phyloP scores from a whole-genome alignment of 805 yeast genomes.

The Spathaspora hagerdaliae region DNA sequence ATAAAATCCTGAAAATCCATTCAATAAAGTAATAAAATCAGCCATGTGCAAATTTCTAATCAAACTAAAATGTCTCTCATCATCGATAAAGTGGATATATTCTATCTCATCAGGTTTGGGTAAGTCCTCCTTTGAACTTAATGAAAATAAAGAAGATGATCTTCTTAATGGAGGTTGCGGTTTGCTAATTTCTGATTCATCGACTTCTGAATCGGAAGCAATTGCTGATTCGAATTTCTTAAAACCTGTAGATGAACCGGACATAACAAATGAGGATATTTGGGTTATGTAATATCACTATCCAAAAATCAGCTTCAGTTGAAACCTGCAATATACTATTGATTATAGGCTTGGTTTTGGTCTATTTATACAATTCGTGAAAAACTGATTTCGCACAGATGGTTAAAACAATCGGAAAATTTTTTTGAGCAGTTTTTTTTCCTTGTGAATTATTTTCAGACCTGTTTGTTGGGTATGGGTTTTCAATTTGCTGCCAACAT shows the following conservation, averaged over 20 bases:
- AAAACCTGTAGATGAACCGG: conserved; percentile 3
- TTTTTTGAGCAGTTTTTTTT: too few relatives aligned
- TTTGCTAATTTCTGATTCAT: conserved; percentile 13
- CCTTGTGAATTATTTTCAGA: too few relatives aligned
- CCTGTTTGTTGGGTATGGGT: too few relatives aligned
- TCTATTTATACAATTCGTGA: too few relatives aligned
- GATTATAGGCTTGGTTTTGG: too few relatives aligned
- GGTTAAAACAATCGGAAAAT: too few relatives aligned
- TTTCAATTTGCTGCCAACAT: too few relatives aligned
- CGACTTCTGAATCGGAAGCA: conserved; percentile 34
- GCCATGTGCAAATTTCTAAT: conserved; percentile 89
- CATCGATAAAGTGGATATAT: conserved; percentile 74
- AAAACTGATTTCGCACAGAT: too few relatives aligned
- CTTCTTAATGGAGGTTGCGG: conserved; percentile 38
- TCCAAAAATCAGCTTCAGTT: too few relatives aligned
- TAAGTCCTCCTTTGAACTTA: conserved; percentile 51
- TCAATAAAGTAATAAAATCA: conserved; percentile 89
- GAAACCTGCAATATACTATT: too few relatives aligned
- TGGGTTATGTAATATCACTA: too few relatives aligned
- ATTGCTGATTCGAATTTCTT: conserved; percentile 21
- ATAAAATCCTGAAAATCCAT: conserved; percentile 92
- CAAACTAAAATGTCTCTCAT: conserved; percentile 81
- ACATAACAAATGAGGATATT: background rate
- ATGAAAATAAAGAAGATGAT: conserved; percentile 49
- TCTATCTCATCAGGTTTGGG: conserved; percentile 79